Evolutionary conservation across 306 rosid species (phyloP), one percentile per base, ranked within the genome.

Genomic region (Gleditsia sinensis): DNA sequence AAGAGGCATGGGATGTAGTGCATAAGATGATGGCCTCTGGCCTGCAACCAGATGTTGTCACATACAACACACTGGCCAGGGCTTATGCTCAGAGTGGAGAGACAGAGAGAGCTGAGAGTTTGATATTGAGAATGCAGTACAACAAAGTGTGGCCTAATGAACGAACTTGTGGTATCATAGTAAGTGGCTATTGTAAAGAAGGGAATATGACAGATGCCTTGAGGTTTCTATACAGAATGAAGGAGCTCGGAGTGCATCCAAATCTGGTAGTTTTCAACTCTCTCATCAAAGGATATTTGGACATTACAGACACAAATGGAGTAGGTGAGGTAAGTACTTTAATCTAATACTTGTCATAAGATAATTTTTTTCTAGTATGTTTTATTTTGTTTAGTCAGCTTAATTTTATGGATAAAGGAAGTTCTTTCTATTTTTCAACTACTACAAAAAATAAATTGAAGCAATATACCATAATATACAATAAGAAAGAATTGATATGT

Each of bases 41-140:
- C 40, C 36, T 91, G 50, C 89, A 80, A 46, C 98, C 97, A 9
- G 98, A 94, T 67, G 94, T 77, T 37, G 98, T 94, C 70, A 94
- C 97, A 7, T 94, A 75, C 75, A 94, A 94, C 83, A 94, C 98
- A 1, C 56, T 94, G 78, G 94, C 88, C 42, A 86, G 89, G 80
- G 97, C 98, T 53, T 89, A 88, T 88, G 94, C 96, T 27, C 94
- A 91, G 89, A 81, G 68, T 50, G 91, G 96, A 55, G 93, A 91
- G 85, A 83, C 92, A 33, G 76, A 65, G 19, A 78, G 62, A 60
- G 98, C 97, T 43, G 96, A 94, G 80, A 77, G 84, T 72, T 72
- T 89, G 82, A 83, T 91, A 68, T 60, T 77, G 63, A 93, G 87
- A 81, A 94, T 94, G 96, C 85, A 71, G 79, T 75, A 73, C 71